Evolutionary conservation across 345 rosid genomes (phyloP).

Genomic region (Lepidium sativum): DNA sequence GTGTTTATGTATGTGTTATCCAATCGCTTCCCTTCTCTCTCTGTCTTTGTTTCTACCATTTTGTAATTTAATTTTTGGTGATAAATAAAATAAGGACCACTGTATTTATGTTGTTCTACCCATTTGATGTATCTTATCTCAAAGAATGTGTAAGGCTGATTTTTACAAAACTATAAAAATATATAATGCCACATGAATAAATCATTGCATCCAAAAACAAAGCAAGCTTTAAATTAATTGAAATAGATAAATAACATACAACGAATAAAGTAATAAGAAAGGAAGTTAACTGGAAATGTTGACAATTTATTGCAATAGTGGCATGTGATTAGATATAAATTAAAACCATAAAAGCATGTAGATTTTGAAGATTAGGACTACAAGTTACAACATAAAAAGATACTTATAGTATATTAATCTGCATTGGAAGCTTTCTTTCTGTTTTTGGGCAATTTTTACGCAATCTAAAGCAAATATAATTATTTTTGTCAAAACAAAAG

Average conservation of each 20-base stretch:
- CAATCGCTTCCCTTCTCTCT: slow-evolving; percentile 7
- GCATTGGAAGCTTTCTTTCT: not conserved
- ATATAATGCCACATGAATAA: not conserved
- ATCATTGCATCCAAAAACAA: not conserved
- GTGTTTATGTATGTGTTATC: slow-evolving; percentile 16
- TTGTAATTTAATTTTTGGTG: not conserved
- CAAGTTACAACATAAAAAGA: too few species aligned
- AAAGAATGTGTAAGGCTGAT: too few species aligned
- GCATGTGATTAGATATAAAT: not conserved
- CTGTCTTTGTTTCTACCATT: not conserved
- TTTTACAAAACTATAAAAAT: not conserved
- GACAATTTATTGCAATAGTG: not conserved
- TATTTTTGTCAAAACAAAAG: not conserved
- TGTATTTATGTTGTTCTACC: not conserved
- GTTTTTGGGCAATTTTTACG: not conserved
- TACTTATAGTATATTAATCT: not conserved
- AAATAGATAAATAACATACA: not conserved
- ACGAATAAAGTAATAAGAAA: not conserved
- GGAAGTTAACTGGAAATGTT: not conserved
- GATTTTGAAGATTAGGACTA: not conserved
- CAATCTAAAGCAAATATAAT: not conserved
- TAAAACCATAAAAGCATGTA: not conserved
- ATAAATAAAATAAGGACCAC: not conserved
- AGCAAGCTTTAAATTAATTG: not conserved
- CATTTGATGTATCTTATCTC: not conserved